These are phyloP conservation scores for Orbilia javanica DNA, from an alignment of 2,329 filamentous ascomycete species.

Conservation along the genomic window DNA sequence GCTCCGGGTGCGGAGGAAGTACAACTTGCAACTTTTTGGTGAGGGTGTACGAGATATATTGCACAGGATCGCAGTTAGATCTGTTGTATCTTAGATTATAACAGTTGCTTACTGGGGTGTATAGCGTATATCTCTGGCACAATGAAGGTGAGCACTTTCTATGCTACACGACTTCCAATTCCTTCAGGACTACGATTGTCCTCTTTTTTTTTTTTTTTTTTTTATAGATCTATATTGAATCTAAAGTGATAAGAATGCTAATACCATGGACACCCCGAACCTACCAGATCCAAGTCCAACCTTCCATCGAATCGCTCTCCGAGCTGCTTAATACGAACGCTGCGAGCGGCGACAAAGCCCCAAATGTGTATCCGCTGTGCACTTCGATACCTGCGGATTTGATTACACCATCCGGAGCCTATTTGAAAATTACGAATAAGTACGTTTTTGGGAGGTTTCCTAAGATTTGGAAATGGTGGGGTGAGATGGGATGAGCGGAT, in stretches of 20 bases:
- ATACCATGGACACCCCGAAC: constrained; percentile 5
- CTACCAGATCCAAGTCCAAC: constrained; percentile 49
- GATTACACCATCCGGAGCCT: constrained; percentile 92
- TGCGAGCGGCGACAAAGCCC: constrained; percentile 65
- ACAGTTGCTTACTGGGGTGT: not conserved
- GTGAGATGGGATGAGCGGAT: not conserved
- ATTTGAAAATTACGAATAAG: constrained; percentile 87
- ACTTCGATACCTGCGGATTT: constrained; percentile 91
- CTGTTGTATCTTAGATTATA: not conserved
- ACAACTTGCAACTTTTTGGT: not conserved
- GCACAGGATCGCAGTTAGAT: constrained; percentile 1
- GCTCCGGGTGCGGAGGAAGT: not conserved
- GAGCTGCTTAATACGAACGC: constrained; percentile 48
- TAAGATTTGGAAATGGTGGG: not conserved
- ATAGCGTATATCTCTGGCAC: not conserved
- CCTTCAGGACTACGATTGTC: not conserved
- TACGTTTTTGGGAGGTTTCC: constrained; percentile 66
- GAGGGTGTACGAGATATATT: not conserved
- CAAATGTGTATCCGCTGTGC: constrained; percentile 85
- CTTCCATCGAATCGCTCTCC: constrained; percentile 48
- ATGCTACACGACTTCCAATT: not conserved
- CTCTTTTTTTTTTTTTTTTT: not conserved
- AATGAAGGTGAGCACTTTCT: not conserved
- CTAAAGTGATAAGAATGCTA: constrained; percentile 18
- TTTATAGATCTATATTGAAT: no score